These are phyloP conservation scores for Sporobolomyces pararoseus DNA, from an alignment of 768 basidiomycete genomes.

Conservation along the genomic window DNA sequence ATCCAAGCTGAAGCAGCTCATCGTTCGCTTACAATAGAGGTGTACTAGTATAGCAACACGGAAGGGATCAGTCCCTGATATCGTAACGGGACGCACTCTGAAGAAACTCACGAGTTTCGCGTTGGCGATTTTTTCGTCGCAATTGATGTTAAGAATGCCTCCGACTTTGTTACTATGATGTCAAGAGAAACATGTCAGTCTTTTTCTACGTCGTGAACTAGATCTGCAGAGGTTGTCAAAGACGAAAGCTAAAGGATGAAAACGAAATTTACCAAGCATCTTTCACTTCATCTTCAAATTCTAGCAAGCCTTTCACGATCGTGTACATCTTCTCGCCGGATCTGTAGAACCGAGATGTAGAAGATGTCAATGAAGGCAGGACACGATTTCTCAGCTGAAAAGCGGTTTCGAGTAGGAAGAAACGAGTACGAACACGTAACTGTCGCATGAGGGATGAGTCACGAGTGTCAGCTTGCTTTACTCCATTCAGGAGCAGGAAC, in stretches of 20 bases:
- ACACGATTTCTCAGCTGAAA: no score
- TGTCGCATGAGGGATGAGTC: no score
- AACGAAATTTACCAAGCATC: slow-evolving; percentile 3
- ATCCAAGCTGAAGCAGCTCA: no score
- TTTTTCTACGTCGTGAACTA: not conserved
- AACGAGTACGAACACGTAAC: not conserved
- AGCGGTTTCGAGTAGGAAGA: no score
- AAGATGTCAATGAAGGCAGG: no score
- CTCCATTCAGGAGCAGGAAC: not conserved
- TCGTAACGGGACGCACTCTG: no score
- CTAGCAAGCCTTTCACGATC: not conserved
- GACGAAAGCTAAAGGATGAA: no score
- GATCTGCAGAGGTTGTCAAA: no score
- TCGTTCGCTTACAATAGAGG: not conserved
- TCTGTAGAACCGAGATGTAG: not conserved
- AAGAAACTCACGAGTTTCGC: not conserved
- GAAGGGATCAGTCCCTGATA: no score
- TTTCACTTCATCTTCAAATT: not conserved
- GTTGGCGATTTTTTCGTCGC: slow-evolving; percentile 12
- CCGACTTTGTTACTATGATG: not conserved
- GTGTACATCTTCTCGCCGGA: not conserved
- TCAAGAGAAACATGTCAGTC: not conserved
- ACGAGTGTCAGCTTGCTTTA: no score
- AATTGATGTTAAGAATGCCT: not conserved
- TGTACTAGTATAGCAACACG: not conserved